Conservation (phyloP, 768 basidiomycete species). For the Xerocomellus amylosporus region DNA sequence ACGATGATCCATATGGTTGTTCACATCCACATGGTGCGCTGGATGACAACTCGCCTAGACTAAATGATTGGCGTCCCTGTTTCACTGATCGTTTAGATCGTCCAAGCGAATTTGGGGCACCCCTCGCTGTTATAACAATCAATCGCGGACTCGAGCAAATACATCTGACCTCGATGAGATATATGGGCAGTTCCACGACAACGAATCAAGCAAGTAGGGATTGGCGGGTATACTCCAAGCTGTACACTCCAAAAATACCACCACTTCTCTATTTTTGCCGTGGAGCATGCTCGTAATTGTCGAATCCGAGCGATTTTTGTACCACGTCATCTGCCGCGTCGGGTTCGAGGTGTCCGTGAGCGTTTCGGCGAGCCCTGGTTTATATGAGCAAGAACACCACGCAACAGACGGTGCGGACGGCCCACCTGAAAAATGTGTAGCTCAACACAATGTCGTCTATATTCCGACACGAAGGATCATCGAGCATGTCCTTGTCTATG, state of each 20-base stretch:
- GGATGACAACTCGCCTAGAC: too few relatives aligned
- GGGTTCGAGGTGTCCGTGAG: constrained; percentile 83
- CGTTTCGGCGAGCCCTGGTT: constrained; percentile 78
- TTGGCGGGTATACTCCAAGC: background rate
- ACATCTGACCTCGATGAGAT: too few relatives aligned
- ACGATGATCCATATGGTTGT: background rate
- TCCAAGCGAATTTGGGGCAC: too few relatives aligned
- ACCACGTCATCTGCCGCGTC: constrained; percentile 81
- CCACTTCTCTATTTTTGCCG: constrained; percentile 24
- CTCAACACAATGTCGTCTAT: constrained; percentile 91
- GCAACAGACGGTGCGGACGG: background rate
- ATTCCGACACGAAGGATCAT: constrained; percentile 84
- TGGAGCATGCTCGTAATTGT: constrained; percentile 50
- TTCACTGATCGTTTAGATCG: background rate
- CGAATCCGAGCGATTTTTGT: constrained; percentile 78
- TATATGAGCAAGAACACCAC: background rate
- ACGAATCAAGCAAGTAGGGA: background rate
- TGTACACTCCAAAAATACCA: background rate
- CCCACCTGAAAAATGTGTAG: constrained; percentile 95
- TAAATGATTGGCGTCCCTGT: background rate
- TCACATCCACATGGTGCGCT: too few relatives aligned
- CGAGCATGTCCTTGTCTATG: constrained; percentile 95
- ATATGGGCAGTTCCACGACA: background rate
- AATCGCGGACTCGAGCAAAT: too few relatives aligned
- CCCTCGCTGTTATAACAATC: too few relatives aligned